A percentile compares a stretch with the other conserved stretches of the same genome.
Evolutionary conservation across 768 basidiomycete genomes (phyloP).

Genomic region (Russula olivacea): DNA sequence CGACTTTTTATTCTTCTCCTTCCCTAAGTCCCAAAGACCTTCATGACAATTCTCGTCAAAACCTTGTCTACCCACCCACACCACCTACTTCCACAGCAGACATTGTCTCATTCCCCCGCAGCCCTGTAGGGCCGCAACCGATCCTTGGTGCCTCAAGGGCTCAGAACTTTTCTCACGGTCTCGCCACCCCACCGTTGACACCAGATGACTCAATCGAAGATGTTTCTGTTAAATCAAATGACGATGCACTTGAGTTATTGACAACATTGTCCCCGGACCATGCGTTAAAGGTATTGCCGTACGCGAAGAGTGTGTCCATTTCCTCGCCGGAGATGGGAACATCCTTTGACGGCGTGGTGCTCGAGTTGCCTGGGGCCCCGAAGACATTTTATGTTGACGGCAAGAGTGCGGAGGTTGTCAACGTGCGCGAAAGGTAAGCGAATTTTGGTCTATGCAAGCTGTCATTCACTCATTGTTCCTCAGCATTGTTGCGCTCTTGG

Average conservation of each 20-base stretch:
- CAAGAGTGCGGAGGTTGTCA: conserved; percentile 73
- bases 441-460: conserved; percentile 5
- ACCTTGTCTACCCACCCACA: conserved; percentile 33
- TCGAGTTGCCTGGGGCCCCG: conserved; percentile 61
- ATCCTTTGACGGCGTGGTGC: conserved; percentile 71
- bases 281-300: conserved; percentile 60
- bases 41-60: conserved; percentile 32
- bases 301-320: conserved; percentile 69
- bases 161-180: conserved; percentile 31
- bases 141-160: conserved; percentile 24
- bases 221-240: conserved; percentile 38
- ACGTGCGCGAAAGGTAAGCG: conserved; percentile 72
- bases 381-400: conserved; percentile 83
- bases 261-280: conserved; percentile 72
- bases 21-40: conserved; percentile 38
- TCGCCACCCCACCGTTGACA: conserved; percentile 72
- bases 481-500: conserved; percentile 81
- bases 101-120: conserved; percentile 15
- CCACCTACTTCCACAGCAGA: conserved; percentile 24
- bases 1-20: conserved; percentile 32
- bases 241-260: conserved; percentile 71
- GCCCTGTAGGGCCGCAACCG: conserved; percentile 26
- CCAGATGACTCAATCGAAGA: conserved; percentile 58
- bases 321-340: conserved; percentile 61
- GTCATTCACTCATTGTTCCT: conserved; percentile 3